These are phyloP conservation scores for Hyparrhenia diplandra DNA, from an alignment of 176 grass and related monocot genomes.

Conservation along the genomic window DNA sequence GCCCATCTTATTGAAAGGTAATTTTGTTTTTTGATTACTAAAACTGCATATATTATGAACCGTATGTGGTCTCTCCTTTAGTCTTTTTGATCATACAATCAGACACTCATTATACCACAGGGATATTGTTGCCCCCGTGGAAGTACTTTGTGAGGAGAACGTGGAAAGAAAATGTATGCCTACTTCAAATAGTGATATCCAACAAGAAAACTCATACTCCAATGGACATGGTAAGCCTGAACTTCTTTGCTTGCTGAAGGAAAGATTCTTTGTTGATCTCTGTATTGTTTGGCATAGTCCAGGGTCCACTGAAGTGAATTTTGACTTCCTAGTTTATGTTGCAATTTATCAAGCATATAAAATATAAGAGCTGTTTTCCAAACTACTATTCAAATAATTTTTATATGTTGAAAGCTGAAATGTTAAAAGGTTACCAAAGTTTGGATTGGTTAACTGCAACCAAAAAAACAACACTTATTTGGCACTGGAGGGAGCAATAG, in stretches of 20 bases:
- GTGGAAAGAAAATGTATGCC: constrained; percentile 1
- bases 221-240: constrained; percentile 14
- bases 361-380: not conserved
- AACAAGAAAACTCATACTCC: not conserved
- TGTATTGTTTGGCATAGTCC: not conserved
- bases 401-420: not conserved
- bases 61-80: not conserved
- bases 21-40: not conserved
- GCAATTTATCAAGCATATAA: not conserved
- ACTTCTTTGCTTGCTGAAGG: not conserved
- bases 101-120: constrained; percentile 3
- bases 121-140: not conserved
- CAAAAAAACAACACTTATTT: not conserved
- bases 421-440: not conserved
- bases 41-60: not conserved
- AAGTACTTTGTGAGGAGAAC: not conserved
- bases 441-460: not conserved
- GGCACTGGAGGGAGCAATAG: not conserved
- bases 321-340: not conserved
- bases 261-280: not conserved
- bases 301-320: not conserved
- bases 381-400: not conserved
- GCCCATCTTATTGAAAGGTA: constrained; percentile 20
- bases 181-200: not conserved
- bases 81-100: constrained; percentile 24